Conservation (phyloP, 2,329 filamentous ascomycete species). For the Aureobasidium sp. region DNA sequence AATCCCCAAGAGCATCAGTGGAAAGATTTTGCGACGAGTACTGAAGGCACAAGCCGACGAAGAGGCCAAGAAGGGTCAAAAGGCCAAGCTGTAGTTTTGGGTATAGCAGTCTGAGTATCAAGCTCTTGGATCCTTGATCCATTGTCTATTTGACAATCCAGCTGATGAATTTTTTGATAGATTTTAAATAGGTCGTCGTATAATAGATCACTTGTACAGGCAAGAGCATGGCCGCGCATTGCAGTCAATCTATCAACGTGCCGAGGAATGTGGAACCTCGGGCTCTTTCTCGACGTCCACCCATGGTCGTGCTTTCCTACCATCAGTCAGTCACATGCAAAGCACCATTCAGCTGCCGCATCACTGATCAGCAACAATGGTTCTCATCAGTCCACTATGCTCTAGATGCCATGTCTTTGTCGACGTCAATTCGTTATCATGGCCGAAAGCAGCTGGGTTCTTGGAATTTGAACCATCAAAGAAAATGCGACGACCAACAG, state of each 20-base stretch:
- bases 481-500: neutral
- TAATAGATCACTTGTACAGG: neutral
- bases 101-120: neutral
- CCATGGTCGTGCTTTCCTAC: neutral
- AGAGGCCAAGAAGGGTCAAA: conserved; percentile 26
- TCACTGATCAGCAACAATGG: neutral
- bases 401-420: neutral
- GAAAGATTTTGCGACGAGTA: conserved; percentile 39
- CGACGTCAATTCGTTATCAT: neutral
- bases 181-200: neutral
- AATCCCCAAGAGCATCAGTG: conserved; percentile 39
- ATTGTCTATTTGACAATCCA: too few relatives aligned
- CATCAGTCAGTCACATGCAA: too few relatives aligned
- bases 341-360: too few relatives aligned
- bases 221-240: neutral
- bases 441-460: neutral
- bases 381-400: neutral
- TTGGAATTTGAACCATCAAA: neutral
- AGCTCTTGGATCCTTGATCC: neutral
- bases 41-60: conserved; percentile 35
- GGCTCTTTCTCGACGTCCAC: neutral
- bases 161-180: neutral
- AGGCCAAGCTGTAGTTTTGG: conserved; percentile 32
- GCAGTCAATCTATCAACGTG: neutral
- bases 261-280: neutral